A percentile compares a stretch with the other conserved stretches of the same genome.
These are phyloP conservation scores for Neophaeococcomyces aloes DNA, from an alignment of 2,329 filamentous ascomycete genomes.

Conservation along the genomic window DNA sequence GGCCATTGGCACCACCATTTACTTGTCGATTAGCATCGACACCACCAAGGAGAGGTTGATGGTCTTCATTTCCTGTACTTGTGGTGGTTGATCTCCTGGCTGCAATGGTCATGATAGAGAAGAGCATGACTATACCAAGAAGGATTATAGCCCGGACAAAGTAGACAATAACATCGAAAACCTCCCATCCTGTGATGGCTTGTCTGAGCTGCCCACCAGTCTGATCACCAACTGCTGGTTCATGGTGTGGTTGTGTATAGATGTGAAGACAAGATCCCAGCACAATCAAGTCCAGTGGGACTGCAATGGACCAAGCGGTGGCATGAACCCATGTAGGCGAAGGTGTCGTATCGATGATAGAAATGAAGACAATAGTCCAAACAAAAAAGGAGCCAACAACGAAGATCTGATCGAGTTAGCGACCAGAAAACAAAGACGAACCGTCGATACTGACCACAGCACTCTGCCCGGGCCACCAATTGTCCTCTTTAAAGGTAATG, in stretches of 20 bases:
- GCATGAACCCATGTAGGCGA: conserved; percentile 73
- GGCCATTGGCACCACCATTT: conserved; percentile 27
- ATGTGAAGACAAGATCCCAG: conserved; percentile 58
- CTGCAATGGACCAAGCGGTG: conserved; percentile 62
- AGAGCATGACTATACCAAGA: conserved; percentile 49
- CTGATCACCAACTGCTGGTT: conserved; percentile 45
- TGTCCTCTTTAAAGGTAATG: conserved; percentile 51
- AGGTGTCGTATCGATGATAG: conserved; percentile 70
- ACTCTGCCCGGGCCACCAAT: conserved; percentile 75
- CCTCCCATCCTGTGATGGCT: conserved; percentile 34
- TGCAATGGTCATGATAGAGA: conserved; percentile 44
- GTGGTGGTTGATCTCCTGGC: conserved; percentile 27
- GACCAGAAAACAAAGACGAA: neutral
- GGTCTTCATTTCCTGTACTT: conserved; percentile 31
- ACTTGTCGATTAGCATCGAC: conserved; percentile 22
- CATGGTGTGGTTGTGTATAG: conserved; percentile 57
- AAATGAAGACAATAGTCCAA: conserved; percentile 75
- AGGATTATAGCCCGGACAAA: conserved; percentile 59
- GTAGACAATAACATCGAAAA: conserved; percentile 43
- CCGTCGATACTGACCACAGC: conserved; percentile 51
- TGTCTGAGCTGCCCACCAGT: conserved; percentile 32
- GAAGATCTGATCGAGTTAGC: conserved; percentile 55
- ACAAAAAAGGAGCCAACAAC: conserved; percentile 75
- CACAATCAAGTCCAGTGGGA: conserved; percentile 64
- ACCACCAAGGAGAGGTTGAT: conserved; percentile 33